Evolutionary conservation across 345 rosid genomes (phyloP).

Genomic region (Kernera saxatilis): DNA sequence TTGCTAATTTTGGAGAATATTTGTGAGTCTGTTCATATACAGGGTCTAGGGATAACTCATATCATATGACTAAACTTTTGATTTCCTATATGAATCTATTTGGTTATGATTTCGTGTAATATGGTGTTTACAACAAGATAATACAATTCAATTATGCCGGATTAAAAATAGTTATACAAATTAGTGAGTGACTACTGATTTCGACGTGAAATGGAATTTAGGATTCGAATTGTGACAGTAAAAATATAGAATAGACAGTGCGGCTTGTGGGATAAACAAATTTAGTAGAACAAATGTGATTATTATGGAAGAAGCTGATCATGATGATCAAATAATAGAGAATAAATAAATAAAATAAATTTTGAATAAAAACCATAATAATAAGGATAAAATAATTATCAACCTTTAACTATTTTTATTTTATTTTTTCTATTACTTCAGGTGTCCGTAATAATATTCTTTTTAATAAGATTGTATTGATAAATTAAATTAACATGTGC

Average conservation of each 20-base stretch:
- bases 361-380: not conserved
- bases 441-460: not conserved
- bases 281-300: too few species aligned
- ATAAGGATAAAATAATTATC: not conserved
- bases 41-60: not conserved
- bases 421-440: not conserved
- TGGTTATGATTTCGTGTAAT: not conserved
- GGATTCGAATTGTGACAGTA: not conserved
- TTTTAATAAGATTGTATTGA: not conserved
- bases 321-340: too few species aligned
- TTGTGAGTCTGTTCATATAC: not conserved
- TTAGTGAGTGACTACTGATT: not conserved
- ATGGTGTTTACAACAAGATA: not conserved
- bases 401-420: not conserved
- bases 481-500: not conserved
- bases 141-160: not conserved
- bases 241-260: not conserved
- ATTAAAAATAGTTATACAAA: not conserved
- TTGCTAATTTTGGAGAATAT: not conserved
- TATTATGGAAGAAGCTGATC: too few species aligned
- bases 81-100: not conserved
- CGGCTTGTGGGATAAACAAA: too few species aligned
- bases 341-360: not conserved
- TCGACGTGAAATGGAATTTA: not conserved
- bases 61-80: not conserved